phyloP scores from a whole-genome alignment of 139 green algal species.

The Chlorella sp. region DNA sequence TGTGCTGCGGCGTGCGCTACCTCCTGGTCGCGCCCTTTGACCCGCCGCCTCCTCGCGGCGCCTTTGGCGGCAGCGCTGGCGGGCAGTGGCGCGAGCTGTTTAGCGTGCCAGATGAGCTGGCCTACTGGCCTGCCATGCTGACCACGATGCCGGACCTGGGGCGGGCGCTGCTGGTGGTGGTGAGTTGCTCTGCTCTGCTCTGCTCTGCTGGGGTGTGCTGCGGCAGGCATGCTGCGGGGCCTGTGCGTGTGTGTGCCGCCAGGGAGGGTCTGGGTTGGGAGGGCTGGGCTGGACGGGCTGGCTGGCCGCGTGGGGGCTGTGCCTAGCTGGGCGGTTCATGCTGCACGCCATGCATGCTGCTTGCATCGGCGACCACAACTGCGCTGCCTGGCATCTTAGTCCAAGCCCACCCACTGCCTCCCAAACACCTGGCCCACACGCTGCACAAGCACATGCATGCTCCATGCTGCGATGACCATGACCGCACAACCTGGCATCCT shows the following conservation, averaged over 20 bases:
- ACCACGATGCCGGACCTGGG: constrained; percentile 2
- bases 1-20: constrained; percentile 48
- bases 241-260: too few relatives aligned
- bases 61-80: not conserved
- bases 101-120: constrained; percentile 44
- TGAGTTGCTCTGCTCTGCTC: constrained; percentile 2
- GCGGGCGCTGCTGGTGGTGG: constrained; percentile 23
- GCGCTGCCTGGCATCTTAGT: too few relatives aligned
- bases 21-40: constrained; percentile 45
- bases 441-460: too few relatives aligned
- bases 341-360: too few relatives aligned
- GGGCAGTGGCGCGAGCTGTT: constrained; percentile 45
- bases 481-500: not conserved
- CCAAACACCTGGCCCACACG: too few relatives aligned
- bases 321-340: too few relatives aligned
- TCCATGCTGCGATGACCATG: not conserved
- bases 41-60: not conserved
- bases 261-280: too few relatives aligned
- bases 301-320: too few relatives aligned
- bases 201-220: not conserved
- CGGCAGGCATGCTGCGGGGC: too few relatives aligned
- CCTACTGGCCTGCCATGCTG: constrained; percentile 28
- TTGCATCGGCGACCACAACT: too few relatives aligned
- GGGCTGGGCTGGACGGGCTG: too few relatives aligned
- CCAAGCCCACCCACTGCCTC: too few relatives aligned